Conservation (phyloP, 75 land plant species). For the Pinus albicaulis region DNA sequence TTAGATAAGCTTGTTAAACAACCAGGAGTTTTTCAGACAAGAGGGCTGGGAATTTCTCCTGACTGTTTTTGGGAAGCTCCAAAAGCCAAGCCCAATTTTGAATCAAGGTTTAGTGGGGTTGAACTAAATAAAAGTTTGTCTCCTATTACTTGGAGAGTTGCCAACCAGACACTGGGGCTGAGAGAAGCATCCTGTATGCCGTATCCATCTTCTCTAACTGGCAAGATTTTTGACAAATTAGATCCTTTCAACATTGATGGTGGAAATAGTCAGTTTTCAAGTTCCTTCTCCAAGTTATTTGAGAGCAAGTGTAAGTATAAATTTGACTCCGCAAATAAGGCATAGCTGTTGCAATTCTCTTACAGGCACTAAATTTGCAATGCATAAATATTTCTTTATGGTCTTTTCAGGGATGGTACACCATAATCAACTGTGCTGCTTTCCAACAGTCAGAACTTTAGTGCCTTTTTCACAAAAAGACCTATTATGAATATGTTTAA, state of each 20-base stretch:
- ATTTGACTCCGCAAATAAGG: neutral
- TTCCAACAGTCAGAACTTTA: neutral
- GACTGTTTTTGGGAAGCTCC: conserved; percentile 12
- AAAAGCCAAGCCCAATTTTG: neutral
- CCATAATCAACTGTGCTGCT: neutral
- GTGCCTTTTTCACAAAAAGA: neutral
- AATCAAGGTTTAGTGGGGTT: neutral
- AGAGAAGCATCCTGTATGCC: neutral
- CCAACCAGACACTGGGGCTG: neutral
- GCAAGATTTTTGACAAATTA: neutral
- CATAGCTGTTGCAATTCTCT: neutral
- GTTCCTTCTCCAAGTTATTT: conserved; percentile 4
- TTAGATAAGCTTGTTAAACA: conserved; percentile 11
- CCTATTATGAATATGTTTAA: neutral
- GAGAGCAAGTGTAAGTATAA: conserved; percentile 6
- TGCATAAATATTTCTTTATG: neutral
- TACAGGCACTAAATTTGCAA: neutral
- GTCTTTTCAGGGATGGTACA: neutral
- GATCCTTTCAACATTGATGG: conserved; percentile 4
- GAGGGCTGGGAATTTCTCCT: neutral
- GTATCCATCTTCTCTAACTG: neutral
- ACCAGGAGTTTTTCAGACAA: conserved; percentile 3
- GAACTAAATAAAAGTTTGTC: neutral
- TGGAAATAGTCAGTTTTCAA: conserved; percentile 7
- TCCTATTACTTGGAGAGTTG: neutral